Evolutionary conservation across 306 rosid genomes (phyloP), one percentile per base, ranked within the genome.

Genomic region (Purshia tridentata): DNA sequence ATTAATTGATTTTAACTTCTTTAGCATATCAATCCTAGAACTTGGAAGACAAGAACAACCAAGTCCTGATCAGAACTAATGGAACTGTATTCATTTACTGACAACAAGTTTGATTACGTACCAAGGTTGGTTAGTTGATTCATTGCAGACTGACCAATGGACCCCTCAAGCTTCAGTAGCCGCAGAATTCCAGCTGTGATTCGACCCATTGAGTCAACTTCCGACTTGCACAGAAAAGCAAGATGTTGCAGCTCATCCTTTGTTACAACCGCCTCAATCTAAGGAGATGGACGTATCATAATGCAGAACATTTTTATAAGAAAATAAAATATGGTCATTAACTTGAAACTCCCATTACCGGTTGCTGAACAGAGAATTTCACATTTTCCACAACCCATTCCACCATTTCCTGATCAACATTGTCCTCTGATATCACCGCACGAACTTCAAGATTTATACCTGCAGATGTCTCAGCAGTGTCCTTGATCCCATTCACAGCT

Each of bases 191-290:
- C 97, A 80, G 93, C 97, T 46, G 94, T 84, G 70, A 93, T 91
- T 74, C 96, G 87, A 77, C 97, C 98, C 87, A 86, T 53, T 23
- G 98, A 93, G 80, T 91, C 98, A 56, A 93, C 90, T 86, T 93
- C 98, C 9, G 98, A 93, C 85, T 93, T 93, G 88, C 96, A 91
- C 70, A 93, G 81, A 65, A 84, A 73, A 69, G 96, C 84, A 77
- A 93, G 91, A 81, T 91, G 86, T 77, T 93, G 98, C 81, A 91
- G 81, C 83, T 93, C 98, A 67, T 93, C 93, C 92, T 85, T 93
- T 52, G 98, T 91, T 74, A 93, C 96, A 16, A 86, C 74, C 6
- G 88, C 98, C 86, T 91, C 97, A 81, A 93, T 88, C 97, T 93
- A 84, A 72, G 79, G 14, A 70, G 76, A 14, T 59, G 77, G 52